Conservation (phyloP, 345 rosid species). For the Tarenaya hassleriana region DNA sequence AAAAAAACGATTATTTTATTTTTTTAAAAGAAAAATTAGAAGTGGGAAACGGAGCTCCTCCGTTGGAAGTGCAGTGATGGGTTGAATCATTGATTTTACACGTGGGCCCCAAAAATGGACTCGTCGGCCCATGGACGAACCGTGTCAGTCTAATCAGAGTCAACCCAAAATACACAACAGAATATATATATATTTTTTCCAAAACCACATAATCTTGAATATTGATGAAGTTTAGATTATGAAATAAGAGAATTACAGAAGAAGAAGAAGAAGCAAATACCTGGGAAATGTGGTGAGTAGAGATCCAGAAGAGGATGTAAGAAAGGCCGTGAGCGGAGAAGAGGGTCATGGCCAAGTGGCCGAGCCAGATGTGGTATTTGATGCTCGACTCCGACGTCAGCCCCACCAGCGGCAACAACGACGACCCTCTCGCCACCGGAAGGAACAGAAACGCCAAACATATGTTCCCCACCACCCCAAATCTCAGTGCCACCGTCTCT, state of each 20-base stretch:
- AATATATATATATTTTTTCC: too few relatives aligned
- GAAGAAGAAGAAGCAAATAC: constrained; percentile 28
- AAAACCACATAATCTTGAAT: too few relatives aligned
- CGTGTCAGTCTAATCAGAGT: too few relatives aligned
- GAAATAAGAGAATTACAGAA: background rate
- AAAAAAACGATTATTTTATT: too few relatives aligned
- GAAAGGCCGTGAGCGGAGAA: constrained; percentile 60
- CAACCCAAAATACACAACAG: too few relatives aligned
- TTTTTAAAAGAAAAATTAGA: too few relatives aligned
- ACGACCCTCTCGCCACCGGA: constrained; percentile 82
- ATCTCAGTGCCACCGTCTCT: constrained; percentile 20
- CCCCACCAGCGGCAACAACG: constrained; percentile 57
- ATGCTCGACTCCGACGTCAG: constrained; percentile 78
- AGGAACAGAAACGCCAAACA: constrained; percentile 59
- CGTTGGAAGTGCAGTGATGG: too few relatives aligned
- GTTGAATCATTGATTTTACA: too few relatives aligned
- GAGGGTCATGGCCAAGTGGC: constrained; percentile 57
- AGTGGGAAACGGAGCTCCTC: too few relatives aligned
- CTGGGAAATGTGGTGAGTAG: constrained; percentile 32
- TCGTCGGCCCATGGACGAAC: too few relatives aligned
- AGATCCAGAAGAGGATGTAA: constrained; percentile 44
- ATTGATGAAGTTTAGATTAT: too few relatives aligned
- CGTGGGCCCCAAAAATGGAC: too few relatives aligned
- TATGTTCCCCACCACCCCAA: constrained; percentile 63
- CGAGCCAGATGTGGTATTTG: constrained; percentile 88